Evolutionary conservation across 2,329 filamentous ascomycete species (phyloP), one percentile per base, ranked within the genome.

Genomic region (Orbilia quercus): DNA sequence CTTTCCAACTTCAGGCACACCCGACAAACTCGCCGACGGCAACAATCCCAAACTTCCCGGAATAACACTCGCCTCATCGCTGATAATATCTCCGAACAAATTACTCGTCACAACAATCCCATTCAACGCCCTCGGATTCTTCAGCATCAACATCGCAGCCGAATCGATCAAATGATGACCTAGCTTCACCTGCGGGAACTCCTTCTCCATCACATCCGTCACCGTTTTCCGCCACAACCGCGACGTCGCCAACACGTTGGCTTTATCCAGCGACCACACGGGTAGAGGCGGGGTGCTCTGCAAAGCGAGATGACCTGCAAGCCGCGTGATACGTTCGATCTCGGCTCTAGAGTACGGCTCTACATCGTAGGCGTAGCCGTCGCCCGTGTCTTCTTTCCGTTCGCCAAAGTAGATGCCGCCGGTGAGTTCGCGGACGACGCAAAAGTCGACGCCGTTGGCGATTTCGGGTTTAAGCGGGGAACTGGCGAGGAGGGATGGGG

Each of bases 101-200:
- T 98, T 99, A 84, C 90, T 93, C 11, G 93, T 96, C 75, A 98
- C 89, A 50, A 98, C 87, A 36, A 98, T 88, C 60, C 94, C 95
- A 80, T 97, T 98, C 59, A 98, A 85, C 20, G 88, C 87, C 9
- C 89, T 85, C 7, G 94, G 94, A 82, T 93, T 94, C 89, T 96
- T 97, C 79, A 98, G 87, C 90, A 98, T 92, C 77, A 97, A 84
- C 93, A 98, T 97, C 76, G 94, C 94, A n/a, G 94, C 94, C 65
- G 88, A 91, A 83, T 98, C 94, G 80, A 98, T 96, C 55, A 98
- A 86, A 81, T 98, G 93, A 81, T 96, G 94, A 76, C 89, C 87
- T 45, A 96, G 83, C 83, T 91, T 87, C 48, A 97, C 82, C 80
- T 94, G 87, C 1, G 94, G 92, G 83, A 96, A 98, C 84, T 97